Percentiles rank a stretch among this genome's conserved stretches.
Evolutionary conservation across 2,329 filamentous ascomycete genomes (phyloP).

Genomic region (Neonectria hederae): DNA sequence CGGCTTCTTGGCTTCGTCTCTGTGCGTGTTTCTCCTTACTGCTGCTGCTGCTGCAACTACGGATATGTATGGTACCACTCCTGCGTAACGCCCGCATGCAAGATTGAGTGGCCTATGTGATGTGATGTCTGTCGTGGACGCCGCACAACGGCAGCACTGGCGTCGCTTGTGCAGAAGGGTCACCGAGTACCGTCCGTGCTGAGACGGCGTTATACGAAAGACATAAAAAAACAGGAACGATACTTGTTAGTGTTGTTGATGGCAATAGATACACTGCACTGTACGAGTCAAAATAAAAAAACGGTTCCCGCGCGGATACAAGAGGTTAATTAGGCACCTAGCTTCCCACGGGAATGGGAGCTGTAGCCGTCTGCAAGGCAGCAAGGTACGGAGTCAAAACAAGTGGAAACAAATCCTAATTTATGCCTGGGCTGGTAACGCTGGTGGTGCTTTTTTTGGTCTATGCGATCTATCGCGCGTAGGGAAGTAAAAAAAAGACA

Average conservation of each 20-base stretch:
- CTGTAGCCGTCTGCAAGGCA: neutral
- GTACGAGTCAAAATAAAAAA: neutral
- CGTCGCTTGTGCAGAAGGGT: neutral
- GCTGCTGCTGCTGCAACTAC: slow-evolving; percentile 4
- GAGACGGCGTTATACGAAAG: neutral
- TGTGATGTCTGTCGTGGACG: slow-evolving; percentile 16
- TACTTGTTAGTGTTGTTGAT: neutral
- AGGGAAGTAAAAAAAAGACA: slow-evolving; percentile 5
- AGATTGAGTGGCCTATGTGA: slow-evolving; percentile 17
- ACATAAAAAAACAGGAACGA: too few species aligned
- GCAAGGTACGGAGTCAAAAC: slow-evolving; percentile 13
- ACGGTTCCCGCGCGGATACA: slow-evolving; percentile 3
- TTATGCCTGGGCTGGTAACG: slow-evolving; percentile 11
- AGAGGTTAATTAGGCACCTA: neutral
- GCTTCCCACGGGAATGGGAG: neutral
- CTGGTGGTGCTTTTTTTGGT: slow-evolving; percentile 1
- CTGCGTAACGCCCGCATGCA: slow-evolving; percentile 25
- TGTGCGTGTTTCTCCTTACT: neutral
- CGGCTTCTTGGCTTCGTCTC: neutral
- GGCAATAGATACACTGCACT: neutral
- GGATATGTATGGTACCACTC: slow-evolving; percentile 10
- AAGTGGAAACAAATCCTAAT: slow-evolving; percentile 22
- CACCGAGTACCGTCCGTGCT: neutral
- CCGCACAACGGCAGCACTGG: slow-evolving; percentile 9
- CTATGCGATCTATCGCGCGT: neutral